Evolutionary conservation across 129 eudicot species (phyloP).

Genomic region (Flaveria linearis): DNA sequence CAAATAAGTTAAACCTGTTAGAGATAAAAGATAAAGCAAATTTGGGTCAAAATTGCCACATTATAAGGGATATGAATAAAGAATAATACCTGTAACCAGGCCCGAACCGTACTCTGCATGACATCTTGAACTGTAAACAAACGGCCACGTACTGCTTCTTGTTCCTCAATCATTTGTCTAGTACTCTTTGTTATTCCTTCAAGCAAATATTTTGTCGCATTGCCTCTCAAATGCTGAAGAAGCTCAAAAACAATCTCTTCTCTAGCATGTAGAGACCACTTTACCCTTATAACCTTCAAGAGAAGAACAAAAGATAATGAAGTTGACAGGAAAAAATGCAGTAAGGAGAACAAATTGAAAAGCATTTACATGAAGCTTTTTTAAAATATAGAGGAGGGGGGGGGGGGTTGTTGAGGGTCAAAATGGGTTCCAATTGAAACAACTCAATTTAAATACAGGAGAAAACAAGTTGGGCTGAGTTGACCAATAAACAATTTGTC

Average conservation of each 20-base stretch:
- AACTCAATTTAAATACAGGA: background rate
- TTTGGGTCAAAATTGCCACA: background rate
- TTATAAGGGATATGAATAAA: background rate
- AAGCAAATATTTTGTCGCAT: constrained; percentile 50
- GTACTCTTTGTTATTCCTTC: constrained; percentile 83
- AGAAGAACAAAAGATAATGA: background rate
- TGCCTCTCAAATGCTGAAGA: constrained; percentile 83
- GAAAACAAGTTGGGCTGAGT: background rate
- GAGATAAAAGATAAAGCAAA: background rate
- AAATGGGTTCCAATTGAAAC: background rate
- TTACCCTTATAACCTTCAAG: constrained; percentile 83
- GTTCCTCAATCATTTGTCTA: constrained; percentile 90
- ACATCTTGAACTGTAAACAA: constrained; percentile 96
- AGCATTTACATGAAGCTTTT: background rate
- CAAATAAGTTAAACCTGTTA: background rate
- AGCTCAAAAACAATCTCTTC: constrained; percentile 96
- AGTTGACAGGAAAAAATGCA: background rate
- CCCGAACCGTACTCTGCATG: constrained; percentile 90
- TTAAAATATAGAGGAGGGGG: background rate
- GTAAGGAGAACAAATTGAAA: background rate
- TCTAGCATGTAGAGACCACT: constrained; percentile 97
- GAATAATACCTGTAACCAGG: constrained; percentile 78
- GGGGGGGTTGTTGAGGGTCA: background rate
- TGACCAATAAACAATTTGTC: background rate
- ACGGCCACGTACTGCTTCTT: constrained; percentile 98